phyloP scores from a whole-genome alignment of 2,329 filamentous ascomycete species.

The Phaeosphaeriaceae sp. region DNA sequence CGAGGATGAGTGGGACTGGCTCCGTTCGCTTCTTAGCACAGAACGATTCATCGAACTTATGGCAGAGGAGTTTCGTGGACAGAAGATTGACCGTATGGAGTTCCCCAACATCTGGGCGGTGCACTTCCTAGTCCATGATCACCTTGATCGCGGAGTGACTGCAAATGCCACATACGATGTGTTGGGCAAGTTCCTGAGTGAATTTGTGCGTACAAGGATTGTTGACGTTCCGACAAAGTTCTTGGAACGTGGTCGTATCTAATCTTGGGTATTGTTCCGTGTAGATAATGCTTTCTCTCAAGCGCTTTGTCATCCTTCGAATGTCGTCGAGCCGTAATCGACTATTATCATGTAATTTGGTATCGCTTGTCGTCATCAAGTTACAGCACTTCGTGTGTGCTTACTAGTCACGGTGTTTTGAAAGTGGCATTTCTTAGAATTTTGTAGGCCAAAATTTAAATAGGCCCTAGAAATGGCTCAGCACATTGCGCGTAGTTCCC shows the following conservation, averaged over 20 bases:
- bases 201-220: not conserved
- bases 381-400: too few species aligned
- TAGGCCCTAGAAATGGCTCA: too few species aligned
- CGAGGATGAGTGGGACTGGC: slow-evolving; percentile 32
- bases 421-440: too few species aligned
- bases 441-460: too few species aligned
- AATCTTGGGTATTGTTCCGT: not conserved
- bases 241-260: not conserved
- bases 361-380: too few species aligned
- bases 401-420: too few species aligned
- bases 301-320: too few species aligned
- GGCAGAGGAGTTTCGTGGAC: slow-evolving; percentile 15
- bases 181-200: slow-evolving; percentile 47
- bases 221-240: not conserved
- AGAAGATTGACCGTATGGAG: slow-evolving; percentile 16
- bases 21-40: slow-evolving; percentile 20
- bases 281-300: too few species aligned
- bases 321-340: too few species aligned
- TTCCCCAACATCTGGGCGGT: slow-evolving; percentile 32
- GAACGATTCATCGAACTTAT: slow-evolving; percentile 18
- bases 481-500: too few species aligned
- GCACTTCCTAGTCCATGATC: slow-evolving; percentile 53
- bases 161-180: slow-evolving; percentile 49
- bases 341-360: too few species aligned
- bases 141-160: slow-evolving; percentile 52